Conservation (phyloP, 352 stramenopile species). For the Pythium oligandrum region DNA sequence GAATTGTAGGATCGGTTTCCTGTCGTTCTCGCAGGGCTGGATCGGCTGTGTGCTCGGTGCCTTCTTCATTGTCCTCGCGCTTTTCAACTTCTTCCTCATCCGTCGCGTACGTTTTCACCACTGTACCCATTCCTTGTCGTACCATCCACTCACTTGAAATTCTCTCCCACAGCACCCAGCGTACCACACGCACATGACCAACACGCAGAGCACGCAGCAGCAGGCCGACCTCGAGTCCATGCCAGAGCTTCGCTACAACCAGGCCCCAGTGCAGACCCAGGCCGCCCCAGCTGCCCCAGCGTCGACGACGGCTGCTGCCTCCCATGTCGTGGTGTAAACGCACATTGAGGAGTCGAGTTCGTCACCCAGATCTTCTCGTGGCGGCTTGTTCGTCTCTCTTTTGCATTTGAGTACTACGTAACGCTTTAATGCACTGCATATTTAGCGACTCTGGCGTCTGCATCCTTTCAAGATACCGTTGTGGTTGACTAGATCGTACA, state of each 20-base stretch:
- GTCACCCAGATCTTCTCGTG: too few species aligned
- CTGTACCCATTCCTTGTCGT: neutral
- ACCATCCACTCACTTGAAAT: neutral
- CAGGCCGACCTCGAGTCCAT: conserved; percentile 68
- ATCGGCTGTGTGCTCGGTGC: conserved; percentile 71
- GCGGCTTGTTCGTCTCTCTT: too few species aligned
- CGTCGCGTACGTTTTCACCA: conserved; percentile 38
- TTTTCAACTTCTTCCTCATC: conserved; percentile 89
- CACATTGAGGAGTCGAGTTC: too few species aligned
- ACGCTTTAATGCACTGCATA: too few species aligned
- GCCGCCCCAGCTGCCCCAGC: conserved; percentile 8
- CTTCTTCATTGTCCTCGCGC: conserved; percentile 67
- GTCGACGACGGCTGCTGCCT: conserved; percentile 18
- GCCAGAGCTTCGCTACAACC: conserved; percentile 79
- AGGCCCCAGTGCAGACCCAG: conserved; percentile 29
- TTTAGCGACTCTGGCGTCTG: too few species aligned
- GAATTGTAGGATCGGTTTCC: conserved; percentile 59
- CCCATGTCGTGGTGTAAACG: conserved; percentile 60
- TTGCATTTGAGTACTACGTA: too few species aligned
- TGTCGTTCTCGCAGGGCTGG: conserved; percentile 76
- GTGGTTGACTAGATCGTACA: too few species aligned
- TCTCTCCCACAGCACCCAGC: conserved; percentile 49
- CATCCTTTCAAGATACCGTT: too few species aligned
- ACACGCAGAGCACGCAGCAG: conserved; percentile 41
- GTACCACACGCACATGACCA: conserved; percentile 73